phyloP scores from a whole-genome alignment of 139 green algal species.

The Chlamydomonas urium region DNA sequence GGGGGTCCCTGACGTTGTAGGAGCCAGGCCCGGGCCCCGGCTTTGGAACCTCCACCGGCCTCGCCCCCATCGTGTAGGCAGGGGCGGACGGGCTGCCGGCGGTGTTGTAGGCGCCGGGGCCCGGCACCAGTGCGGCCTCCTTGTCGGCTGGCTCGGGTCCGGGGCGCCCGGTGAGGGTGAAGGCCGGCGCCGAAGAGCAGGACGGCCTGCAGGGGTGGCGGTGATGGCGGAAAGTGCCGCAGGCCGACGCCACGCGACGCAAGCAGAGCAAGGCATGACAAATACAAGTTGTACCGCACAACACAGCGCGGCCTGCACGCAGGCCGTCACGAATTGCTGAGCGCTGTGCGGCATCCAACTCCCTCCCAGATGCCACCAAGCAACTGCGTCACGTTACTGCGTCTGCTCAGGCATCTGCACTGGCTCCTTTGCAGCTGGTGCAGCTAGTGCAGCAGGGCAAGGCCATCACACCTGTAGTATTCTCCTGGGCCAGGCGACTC shows the following conservation, averaged over 20 bases:
- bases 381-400: too few relatives aligned
- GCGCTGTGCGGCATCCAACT: too few relatives aligned
- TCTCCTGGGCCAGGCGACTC: conserved; percentile 15
- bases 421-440: neutral
- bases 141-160: neutral
- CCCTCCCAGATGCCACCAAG: too few relatives aligned
- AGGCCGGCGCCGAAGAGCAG: conserved; percentile 2
- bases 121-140: neutral
- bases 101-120: conserved; percentile 6
- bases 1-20: neutral
- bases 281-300: too few relatives aligned
- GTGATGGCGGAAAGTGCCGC: too few relatives aligned
- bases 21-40: conserved; percentile 5
- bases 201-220: too few relatives aligned
- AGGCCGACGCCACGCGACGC: too few relatives aligned
- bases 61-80: conserved; percentile 11
- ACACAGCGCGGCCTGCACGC: too few relatives aligned
- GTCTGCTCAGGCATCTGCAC: neutral
- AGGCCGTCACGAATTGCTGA: too few relatives aligned
- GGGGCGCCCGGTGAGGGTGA: conserved; percentile 10
- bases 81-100: conserved; percentile 16
- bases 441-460: neutral
- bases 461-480: conserved; percentile 11
- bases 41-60: too few relatives aligned
- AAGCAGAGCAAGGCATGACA: too few relatives aligned